A percentile compares a stretch with the other conserved stretches of the same genome.
Evolutionary conservation across 225 moss, liverwort and hornwort species (phyloP).

Genomic region (Lunularia cruciata): DNA sequence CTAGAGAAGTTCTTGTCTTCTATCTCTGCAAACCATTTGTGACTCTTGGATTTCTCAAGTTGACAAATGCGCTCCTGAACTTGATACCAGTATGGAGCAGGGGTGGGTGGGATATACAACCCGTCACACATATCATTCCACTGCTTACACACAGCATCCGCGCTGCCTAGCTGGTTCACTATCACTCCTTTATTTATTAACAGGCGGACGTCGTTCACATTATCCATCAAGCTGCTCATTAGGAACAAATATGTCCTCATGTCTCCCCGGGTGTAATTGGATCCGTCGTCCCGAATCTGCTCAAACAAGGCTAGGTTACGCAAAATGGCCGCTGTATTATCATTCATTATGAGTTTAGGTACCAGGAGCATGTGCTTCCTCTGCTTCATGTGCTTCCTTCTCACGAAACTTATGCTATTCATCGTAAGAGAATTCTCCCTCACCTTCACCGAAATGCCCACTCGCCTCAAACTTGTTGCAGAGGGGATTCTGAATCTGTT

Average conservation of each 20-base stretch:
- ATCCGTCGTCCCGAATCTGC: conserved; percentile 11
- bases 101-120: neutral
- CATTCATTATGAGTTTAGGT: conserved; percentile 14
- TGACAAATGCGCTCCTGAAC: neutral
- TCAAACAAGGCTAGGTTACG: conserved; percentile 17
- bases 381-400: neutral
- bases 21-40: conserved; percentile 10
- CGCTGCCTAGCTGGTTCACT: conserved; percentile 16
- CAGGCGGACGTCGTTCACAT: conserved; percentile 3
- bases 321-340: conserved; percentile 6
- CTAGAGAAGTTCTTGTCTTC: conserved; percentile 6
- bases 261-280: neutral
- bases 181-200: conserved; percentile 15
- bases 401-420: conserved; percentile 8
- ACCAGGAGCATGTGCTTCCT: conserved; percentile 11
- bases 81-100: conserved; percentile 8
- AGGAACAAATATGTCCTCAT: conserved; percentile 19
- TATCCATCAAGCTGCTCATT: conserved; percentile 22
- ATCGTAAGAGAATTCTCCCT: conserved; percentile 5
- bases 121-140: conserved; percentile 22
- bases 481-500: conserved; percentile 16
- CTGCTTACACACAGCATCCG: conserved; percentile 2
- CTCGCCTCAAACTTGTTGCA: conserved; percentile 19
- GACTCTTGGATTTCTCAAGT: conserved; percentile 16
- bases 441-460: conserved; percentile 14